These are phyloP conservation scores for Trametes hirsuta DNA, from an alignment of 1,284 basidiomycete species.

Conservation along the genomic window DNA sequence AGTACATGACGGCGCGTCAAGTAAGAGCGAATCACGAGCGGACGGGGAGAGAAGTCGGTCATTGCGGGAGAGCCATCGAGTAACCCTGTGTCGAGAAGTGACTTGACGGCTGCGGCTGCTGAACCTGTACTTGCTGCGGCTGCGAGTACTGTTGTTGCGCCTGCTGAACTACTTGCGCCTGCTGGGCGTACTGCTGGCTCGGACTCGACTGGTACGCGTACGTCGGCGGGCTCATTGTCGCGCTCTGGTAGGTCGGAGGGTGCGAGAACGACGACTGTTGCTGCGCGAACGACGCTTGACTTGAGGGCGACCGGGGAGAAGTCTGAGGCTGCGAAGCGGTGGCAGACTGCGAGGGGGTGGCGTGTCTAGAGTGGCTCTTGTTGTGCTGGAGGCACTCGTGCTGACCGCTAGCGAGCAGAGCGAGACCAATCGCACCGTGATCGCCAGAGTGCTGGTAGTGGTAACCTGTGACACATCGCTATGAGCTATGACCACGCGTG, in stretches of 20 bases:
- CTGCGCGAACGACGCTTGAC: conserved; percentile 22
- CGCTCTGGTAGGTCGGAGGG: conserved; percentile 45
- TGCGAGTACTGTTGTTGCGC: neutral
- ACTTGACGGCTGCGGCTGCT: conserved; percentile 3
- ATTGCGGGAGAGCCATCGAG: conserved; percentile 23
- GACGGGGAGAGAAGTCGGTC: neutral
- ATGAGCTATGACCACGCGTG: neutral
- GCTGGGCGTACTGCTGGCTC: conserved; percentile 13
- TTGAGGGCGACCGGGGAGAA: conserved; percentile 22
- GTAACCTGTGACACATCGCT: conserved; percentile 54
- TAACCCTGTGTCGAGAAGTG: conserved; percentile 13
- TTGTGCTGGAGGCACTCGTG: conserved; percentile 60
- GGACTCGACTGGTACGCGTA: conserved; percentile 23
- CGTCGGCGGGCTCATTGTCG: conserved; percentile 53
- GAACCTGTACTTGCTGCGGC: conserved; percentile 8
- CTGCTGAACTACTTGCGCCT: conserved; percentile 6
- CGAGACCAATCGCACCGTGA: conserved; percentile 87
- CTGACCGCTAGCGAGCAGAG: conserved; percentile 82
- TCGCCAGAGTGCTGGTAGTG: conserved; percentile 98
- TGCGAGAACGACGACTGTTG: conserved; percentile 16
- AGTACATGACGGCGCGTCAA: too few relatives aligned
- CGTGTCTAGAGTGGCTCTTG: conserved; percentile 29
- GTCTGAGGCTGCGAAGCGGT: conserved; percentile 23
- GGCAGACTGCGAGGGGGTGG: conserved; percentile 31
- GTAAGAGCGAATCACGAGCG: neutral